Base-by-base conservation (phyloP, 306 rosid genomes). In the Dalbergia oliveri region DNA sequence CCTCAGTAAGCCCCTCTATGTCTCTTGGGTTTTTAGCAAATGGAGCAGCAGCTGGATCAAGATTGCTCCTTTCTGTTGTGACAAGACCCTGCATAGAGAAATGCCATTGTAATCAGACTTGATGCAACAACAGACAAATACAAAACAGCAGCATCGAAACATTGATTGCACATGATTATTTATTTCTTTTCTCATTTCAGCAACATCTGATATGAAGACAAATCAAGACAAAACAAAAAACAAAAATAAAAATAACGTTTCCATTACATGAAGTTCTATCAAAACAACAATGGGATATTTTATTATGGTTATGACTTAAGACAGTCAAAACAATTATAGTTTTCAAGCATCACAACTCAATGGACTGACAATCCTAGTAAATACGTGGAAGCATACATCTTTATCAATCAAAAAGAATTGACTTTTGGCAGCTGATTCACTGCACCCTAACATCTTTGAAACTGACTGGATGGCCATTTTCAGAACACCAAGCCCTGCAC, bases 401-500 rank as follows among this genome's bases (percentile, higher is more conserved):
- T 96, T 96, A 88, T 96, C 99, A 57, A 93, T 63, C 59, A 96
- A 87, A 76, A 83, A 93, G 85, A 91, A 91, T 59, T 86, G 91
- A 69, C 89, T 91, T 81, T 88, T 91, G 53, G 90, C 93, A 54
- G 89, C 86, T 64, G 57, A 13, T 79, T 83, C 93, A 57, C 87
- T 81, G 79, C 86, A 90, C 70, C 96, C 98, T 75, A 86, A 57
- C 86, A 91, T 93, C 84, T 87, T 89, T 81, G 93, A 84, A 86
- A 88, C 89, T 84, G 99, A 93, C 82, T 93, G 92, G 79, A 87
- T 68, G 81, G 97, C 94, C 93, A 85, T 91, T 82, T 73, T 87
- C 68, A 96, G 93, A 83, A 96, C 97, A 69, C 99, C 99, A 74
- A 96, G 94, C 86, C 99, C 99, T 41, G 99, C 99, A 86, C 98